These are phyloP conservation scores for Amaranthus cruentus DNA, from an alignment of 148 eudicot species.

Conservation along the genomic window DNA sequence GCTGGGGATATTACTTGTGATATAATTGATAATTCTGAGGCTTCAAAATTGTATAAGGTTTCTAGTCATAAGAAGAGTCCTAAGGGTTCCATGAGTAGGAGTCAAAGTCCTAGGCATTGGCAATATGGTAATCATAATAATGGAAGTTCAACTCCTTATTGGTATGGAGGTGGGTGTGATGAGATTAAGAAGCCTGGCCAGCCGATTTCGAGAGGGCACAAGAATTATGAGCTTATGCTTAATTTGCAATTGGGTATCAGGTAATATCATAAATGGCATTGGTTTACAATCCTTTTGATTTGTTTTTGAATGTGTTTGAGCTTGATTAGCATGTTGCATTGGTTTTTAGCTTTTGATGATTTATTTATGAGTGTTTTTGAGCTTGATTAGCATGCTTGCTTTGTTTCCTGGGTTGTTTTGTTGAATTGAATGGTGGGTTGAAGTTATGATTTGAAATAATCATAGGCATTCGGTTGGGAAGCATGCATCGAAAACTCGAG, in stretches of 20 bases:
- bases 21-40: conserved; percentile 37
- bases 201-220: conserved; percentile 48
- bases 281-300: too few relatives aligned
- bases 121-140: conserved; percentile 7
- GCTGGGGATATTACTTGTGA: conserved; percentile 50
- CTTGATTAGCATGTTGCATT: background rate
- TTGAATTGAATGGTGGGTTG: conserved; percentile 17
- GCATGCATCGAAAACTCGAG: conserved; percentile 53
- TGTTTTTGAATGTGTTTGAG: background rate
- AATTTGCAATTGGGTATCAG: conserved; percentile 67
- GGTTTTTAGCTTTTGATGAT: background rate
- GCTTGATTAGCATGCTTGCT: background rate
- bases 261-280: conserved; percentile 16
- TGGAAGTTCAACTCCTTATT: conserved; percentile 25
- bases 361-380: background rate
- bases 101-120: conserved; percentile 24
- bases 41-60: conserved; percentile 35
- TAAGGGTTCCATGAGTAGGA: conserved; percentile 15
- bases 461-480: conserved; percentile 67
- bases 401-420: background rate
- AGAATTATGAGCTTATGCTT: conserved; percentile 70
- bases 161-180: conserved; percentile 41
- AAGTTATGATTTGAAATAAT: conserved; percentile 4
- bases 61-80: conserved; percentile 29
- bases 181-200: conserved; percentile 49